Base-by-base conservation (phyloP, 2,329 filamentous ascomycete genomes). In the Pezizomycotina sp. region DNA sequence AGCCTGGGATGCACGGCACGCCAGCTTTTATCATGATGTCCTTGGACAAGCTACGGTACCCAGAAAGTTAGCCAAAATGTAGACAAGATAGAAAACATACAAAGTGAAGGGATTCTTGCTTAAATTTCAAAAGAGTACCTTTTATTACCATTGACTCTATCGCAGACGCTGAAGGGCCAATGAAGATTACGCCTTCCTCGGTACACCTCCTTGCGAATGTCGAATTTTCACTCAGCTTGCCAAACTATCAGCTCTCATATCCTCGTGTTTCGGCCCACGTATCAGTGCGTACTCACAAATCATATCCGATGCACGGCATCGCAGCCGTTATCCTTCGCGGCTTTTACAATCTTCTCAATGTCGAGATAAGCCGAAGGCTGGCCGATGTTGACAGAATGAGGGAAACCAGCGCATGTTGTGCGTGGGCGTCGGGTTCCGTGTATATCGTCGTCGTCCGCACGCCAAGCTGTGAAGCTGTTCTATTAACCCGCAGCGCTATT, bases 21-120 rank as follows among this genome's bases (percentile, higher is more conserved):
- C 83, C 82, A n/a, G 89, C 86, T 4, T 73, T 72, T 21, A 71
- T 82, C 89, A 98, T 95, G 54, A 98, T 93, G 55, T 92, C 79
- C 58, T 98, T 98, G 3, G 57, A 57, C 43, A 55, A 45, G 34
- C 80, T 89, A 42, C 78, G 68, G 36, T 56, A 47, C 6, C n/a
- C n/a, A n/a, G n/a, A n/a, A n/a, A n/a, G n/a, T n/a, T n/a, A n/a
- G n/a, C n/a, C n/a, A n/a, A n/a, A n/a, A n/a, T n/a, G n/a, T n/a
- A n/a, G 31, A 35, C 31, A 23, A 36, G 7, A 23, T 12, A 14
- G 4, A 13, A 15, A 14, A 16, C 26, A 6, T n/a, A 35, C 27
- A 35, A 12, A 9, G 10, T 28, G 9, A 12, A 29, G 23, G 13
- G 13, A 6, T n/a, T n/a, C n/a, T n/a, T n/a, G n/a, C n/a, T n/a